Evolutionary conservation across 1,139 yeast genomes (phyloP).

Genomic region (Yamadazyma dushanensis): DNA sequence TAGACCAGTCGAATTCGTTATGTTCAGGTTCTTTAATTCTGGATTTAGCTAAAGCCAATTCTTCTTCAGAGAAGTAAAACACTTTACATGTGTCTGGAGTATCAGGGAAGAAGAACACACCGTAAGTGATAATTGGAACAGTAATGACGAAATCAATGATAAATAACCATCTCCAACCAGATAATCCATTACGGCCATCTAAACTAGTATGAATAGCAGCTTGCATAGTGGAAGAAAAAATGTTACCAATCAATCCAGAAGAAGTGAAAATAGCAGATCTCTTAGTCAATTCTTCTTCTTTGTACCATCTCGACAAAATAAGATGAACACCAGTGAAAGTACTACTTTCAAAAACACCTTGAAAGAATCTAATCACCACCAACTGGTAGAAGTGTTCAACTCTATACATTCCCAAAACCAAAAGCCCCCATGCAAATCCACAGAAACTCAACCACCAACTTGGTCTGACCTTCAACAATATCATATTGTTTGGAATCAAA

Average conservation of each 20-base stretch:
- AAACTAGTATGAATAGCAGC: slow-evolving; percentile 34
- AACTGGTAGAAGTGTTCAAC: slow-evolving; percentile 45
- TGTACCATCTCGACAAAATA: slow-evolving; percentile 55
- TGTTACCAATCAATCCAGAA: slow-evolving; percentile 53
- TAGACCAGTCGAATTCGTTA: slow-evolving; percentile 42
- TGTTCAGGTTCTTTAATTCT: slow-evolving; percentile 25
- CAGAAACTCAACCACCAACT: slow-evolving; percentile 56
- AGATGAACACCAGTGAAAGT: slow-evolving; percentile 56
- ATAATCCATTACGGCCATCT: slow-evolving; percentile 30
- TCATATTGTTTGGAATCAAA: slow-evolving; percentile 56
- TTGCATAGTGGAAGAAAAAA: slow-evolving; percentile 41
- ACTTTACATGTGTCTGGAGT: slow-evolving; percentile 49
- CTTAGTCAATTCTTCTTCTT: slow-evolving; percentile 46
- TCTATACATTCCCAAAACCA: slow-evolving; percentile 51
- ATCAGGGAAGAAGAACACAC: slow-evolving; percentile 58
- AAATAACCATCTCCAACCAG: slow-evolving; percentile 44
- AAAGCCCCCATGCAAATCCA: slow-evolving; percentile 54
- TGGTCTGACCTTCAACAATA: slow-evolving; percentile 51
- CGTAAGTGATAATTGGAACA: slow-evolving; percentile 52
- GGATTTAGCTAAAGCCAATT: slow-evolving; percentile 30
- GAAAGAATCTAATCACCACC: slow-evolving; percentile 53
- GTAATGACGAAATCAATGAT: slow-evolving; percentile 37
- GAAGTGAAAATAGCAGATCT: slow-evolving; percentile 51
- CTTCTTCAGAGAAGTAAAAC: slow-evolving; percentile 35
- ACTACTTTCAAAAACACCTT: slow-evolving; percentile 55